phyloP scores from a whole-genome alignment of 805 yeast genomes.

The Nakazawaea siamensis region DNA sequence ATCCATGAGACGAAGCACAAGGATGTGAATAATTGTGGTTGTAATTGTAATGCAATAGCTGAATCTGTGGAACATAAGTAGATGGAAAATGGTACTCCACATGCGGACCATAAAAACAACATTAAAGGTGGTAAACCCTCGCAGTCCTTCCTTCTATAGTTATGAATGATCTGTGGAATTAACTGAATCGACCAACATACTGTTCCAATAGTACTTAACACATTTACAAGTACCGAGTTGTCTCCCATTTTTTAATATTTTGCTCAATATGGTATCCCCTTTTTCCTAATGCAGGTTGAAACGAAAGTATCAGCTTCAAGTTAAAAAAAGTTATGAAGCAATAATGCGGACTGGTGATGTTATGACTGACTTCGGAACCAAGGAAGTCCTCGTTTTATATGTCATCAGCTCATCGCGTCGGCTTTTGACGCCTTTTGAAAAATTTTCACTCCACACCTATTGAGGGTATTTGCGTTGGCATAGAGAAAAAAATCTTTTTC shows the following conservation, averaged over 20 bases:
- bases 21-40: constrained; percentile 76
- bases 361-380: no score
- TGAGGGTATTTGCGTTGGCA: no score
- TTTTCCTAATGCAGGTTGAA: no score
- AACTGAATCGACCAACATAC: constrained; percentile 91
- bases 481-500: no score
- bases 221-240: constrained; percentile 47
- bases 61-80: constrained; percentile 69
- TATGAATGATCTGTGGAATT: constrained; percentile 66
- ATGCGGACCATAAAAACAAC: constrained; percentile 80
- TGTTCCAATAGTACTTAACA: constrained; percentile 83
- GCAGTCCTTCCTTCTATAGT: constrained; percentile 64
- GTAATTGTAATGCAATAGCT: constrained; percentile 72
- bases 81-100: constrained; percentile 80
- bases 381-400: no score
- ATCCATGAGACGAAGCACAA: constrained; percentile 61
- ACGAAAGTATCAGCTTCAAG: no score
- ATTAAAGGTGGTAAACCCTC: constrained; percentile 86
- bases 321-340: no score
- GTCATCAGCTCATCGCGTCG: no score
- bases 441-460: no score
- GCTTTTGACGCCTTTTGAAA: no score
- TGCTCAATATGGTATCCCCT: no score
- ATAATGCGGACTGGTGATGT: no score
- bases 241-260: not conserved